Conservation (phyloP, 306 rosid genomes). For the Cicer yamashitae region DNA sequence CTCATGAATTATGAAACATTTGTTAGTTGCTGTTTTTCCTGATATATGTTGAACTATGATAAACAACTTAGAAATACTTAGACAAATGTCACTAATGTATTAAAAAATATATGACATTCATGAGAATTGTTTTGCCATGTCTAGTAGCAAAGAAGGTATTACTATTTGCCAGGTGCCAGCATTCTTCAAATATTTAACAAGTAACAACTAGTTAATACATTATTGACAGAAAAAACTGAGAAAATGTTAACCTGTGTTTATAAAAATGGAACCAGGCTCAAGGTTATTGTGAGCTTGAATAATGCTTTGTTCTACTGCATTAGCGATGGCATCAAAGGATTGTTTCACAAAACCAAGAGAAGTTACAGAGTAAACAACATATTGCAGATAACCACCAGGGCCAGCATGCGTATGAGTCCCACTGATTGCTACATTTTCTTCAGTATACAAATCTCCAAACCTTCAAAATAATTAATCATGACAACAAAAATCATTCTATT, state of each 20-base stretch:
- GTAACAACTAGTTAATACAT: too few relatives aligned
- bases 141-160: too few relatives aligned
- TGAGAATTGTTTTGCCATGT: too few relatives aligned
- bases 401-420: conserved; percentile 92
- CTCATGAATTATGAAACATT: too few relatives aligned
- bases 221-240: not conserved
- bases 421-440: conserved; percentile 86
- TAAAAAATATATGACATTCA: too few relatives aligned
- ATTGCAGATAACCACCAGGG: conserved; percentile 88
- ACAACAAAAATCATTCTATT: not conserved
- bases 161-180: too few relatives aligned
- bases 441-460: conserved; percentile 68
- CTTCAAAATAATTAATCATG: conserved; percentile 42
- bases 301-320: conserved; percentile 71
- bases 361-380: conserved; percentile 68
- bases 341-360: conserved; percentile 76
- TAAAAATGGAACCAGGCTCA: conserved; percentile 67
- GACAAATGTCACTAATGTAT: not conserved
- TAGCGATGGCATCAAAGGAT: conserved; percentile 79
- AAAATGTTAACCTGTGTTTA: conserved; percentile 56
- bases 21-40: too few relatives aligned
- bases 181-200: not conserved
- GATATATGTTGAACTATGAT: too few relatives aligned
- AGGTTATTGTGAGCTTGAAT: conserved; percentile 75
- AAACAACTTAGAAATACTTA: not conserved